Percentiles rank a stretch among this genome's conserved stretches.
These are phyloP conservation scores for Calvatia gigantea DNA, from an alignment of 768 basidiomycete species.

Conservation along the genomic window DNA sequence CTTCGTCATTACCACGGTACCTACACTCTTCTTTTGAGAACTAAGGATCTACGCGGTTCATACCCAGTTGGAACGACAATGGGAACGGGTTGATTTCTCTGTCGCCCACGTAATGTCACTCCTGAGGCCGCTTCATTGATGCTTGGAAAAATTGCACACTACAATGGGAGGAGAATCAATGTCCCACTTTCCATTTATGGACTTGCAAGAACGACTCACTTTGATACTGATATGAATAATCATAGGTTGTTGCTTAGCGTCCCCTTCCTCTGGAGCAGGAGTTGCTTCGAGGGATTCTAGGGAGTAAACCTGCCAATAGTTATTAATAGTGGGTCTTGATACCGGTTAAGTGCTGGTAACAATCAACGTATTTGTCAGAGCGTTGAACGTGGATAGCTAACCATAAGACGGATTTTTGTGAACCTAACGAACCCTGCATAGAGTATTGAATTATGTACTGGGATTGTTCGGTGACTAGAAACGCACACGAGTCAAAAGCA, in stretches of 20 bases:
- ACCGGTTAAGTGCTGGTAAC: background rate
- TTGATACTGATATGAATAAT: background rate
- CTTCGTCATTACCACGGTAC: background rate
- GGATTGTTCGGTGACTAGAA: background rate
- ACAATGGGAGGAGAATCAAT: background rate
- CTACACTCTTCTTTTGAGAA: background rate
- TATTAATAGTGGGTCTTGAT: background rate
- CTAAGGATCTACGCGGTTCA: background rate
- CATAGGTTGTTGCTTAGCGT: background rate
- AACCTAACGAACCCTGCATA: background rate
- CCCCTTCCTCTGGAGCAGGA: background rate
- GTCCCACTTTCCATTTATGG: background rate
- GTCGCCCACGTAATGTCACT: conserved; percentile 8
- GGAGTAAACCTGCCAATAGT: background rate
- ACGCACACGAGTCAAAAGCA: background rate
- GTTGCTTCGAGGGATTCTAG: background rate
- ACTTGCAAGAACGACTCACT: background rate
- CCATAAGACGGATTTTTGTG: background rate
- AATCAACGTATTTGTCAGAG: background rate
- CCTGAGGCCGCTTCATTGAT: background rate
- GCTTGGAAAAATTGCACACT: background rate
- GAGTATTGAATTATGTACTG: background rate
- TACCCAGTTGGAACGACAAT: conserved; percentile 2
- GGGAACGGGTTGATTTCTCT: background rate
- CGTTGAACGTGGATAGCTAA: background rate